These are phyloP conservation scores for Pseudonitzschia pungens DNA, from an alignment of 108 stramenopile species.

Conservation along the genomic window DNA sequence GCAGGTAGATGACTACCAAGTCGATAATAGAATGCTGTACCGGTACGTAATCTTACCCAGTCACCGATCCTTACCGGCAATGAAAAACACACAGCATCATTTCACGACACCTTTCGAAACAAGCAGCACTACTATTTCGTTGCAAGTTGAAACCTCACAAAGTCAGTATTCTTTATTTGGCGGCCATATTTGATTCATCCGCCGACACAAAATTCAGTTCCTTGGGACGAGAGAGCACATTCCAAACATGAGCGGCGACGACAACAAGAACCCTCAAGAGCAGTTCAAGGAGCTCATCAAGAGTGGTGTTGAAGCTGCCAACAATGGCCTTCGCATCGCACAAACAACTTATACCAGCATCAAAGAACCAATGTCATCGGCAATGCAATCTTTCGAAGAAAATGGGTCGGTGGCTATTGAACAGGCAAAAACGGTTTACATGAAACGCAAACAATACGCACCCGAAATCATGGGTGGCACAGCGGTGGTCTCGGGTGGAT, in stretches of 20 bases:
- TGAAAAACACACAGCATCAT: too few species aligned
- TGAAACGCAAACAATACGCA: conserved; percentile 35
- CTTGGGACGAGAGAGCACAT: background rate
- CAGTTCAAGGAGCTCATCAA: conserved; percentile 22
- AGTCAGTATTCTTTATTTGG: too few species aligned
- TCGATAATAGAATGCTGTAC: too few species aligned
- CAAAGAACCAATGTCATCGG: conserved; percentile 10
- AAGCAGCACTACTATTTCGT: too few species aligned
- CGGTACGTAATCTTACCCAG: too few species aligned
- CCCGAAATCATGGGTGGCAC: conserved; percentile 36
- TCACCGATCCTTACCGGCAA: too few species aligned
- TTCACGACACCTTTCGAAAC: too few species aligned
- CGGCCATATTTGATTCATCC: background rate
- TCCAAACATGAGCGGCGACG: conserved; percentile 6
- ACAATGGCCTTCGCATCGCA: conserved; percentile 1
- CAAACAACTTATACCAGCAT: conserved; percentile 8
- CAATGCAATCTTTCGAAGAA: conserved; percentile 13
- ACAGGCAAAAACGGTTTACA: conserved; percentile 22
- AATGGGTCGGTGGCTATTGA: conserved; percentile 3
- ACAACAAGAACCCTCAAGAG: conserved; percentile 9
- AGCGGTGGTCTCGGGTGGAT: conserved; percentile 19
- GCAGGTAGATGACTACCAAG: too few species aligned
- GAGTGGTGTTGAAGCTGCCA: conserved; percentile 17
- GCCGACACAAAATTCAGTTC: background rate
- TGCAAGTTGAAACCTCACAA: too few species aligned